Base-by-base conservation (phyloP, 805 yeast genomes). In the Clavispora santaluciae region DNA sequence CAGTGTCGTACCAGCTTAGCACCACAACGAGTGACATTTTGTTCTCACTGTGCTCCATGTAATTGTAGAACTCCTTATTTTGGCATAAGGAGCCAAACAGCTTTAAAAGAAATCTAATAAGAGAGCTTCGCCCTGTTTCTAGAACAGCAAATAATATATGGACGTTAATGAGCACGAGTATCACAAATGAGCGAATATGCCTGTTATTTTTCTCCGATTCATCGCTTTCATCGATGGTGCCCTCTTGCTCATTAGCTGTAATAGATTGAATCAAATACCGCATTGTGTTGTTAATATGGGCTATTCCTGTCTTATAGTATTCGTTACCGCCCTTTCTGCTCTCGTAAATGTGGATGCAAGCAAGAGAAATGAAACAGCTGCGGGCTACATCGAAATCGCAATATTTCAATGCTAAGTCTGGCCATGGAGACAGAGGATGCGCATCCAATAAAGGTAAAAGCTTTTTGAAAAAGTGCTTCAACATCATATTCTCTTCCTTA, bases 351-450 rank as follows among this genome's bases (percentile, higher is more conserved):
- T 78, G 82, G 26, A 76, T 76, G 35, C 81, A 76, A 9, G 79
- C 73, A 13, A 78, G 54, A 2, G 81, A 75, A 16, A 78, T 68
- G 48, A 78, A 77, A 45, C 83, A 78, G 45, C 79, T 72, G 40
- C 78, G 63, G 1, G 82, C 81, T 35, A 78, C 68, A 47, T 76
- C 78, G 46, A 74, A 69, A 49, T 77, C 79, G 48, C 82, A 77
- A 50, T 77, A 77, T 38, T 72, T 69, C 44, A 78, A 59, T 33
- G 80, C 79, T 42, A 78, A 54, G 43, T 76, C 77, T 0, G 83
- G 83, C 81, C 81, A 76, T 3, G 82, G 82, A 1, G 79, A 64
- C 31, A 73, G 72, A 0, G 82, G 83, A 51, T 78, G 81, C 0
- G 80, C 79, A 57, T 78, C 83, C 24, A 77, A 55, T 30, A 77